Evolutionary conservation across 352 stramenopile species (phyloP).

Genomic region (Globisporangium emineosum): DNA sequence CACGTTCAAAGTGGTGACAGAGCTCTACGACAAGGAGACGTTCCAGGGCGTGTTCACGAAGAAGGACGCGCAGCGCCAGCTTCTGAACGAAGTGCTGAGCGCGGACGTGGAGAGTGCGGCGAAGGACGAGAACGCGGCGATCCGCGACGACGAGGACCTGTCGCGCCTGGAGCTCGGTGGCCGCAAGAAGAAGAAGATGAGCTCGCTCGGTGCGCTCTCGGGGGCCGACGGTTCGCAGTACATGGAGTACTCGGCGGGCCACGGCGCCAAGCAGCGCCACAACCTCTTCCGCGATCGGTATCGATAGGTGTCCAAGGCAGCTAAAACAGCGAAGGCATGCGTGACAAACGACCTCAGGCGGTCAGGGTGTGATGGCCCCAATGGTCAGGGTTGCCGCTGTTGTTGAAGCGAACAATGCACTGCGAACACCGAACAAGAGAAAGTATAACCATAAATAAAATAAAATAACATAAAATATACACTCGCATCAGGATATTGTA

Average conservation of each 20-base stretch:
- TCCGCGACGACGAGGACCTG: slow-evolving; percentile 81
- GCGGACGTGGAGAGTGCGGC: slow-evolving; percentile 77
- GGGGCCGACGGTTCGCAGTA: slow-evolving; percentile 79
- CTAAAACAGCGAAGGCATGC: neutral
- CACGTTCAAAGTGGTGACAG: slow-evolving; percentile 99
- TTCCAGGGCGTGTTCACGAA: slow-evolving; percentile 81
- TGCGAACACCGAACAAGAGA: no score
- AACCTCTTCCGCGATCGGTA: slow-evolving; percentile 87
- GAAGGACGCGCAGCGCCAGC: slow-evolving; percentile 72
- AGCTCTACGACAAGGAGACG: slow-evolving; percentile 83
- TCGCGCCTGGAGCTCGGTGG: slow-evolving; percentile 63
- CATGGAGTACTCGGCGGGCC: slow-evolving; percentile 84
- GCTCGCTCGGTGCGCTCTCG: slow-evolving; percentile 71
- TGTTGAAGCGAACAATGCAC: no score
- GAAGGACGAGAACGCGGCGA: slow-evolving; percentile 81
- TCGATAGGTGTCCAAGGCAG: slow-evolving; percentile 29
- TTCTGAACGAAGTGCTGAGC: slow-evolving; percentile 79
- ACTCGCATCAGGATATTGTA: no score
- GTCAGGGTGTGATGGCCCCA: neutral
- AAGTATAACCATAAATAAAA: no score
- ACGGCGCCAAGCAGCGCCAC: slow-evolving; percentile 81
- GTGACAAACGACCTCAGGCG: neutral
- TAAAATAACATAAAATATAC: no score
- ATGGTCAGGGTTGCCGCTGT: no score
- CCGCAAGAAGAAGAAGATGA: slow-evolving; percentile 79